Evolutionary conservation across 2,329 filamentous ascomycete species (phyloP), one percentile per base, ranked within the genome.

Genomic region (Chaetomium strumarium): DNA sequence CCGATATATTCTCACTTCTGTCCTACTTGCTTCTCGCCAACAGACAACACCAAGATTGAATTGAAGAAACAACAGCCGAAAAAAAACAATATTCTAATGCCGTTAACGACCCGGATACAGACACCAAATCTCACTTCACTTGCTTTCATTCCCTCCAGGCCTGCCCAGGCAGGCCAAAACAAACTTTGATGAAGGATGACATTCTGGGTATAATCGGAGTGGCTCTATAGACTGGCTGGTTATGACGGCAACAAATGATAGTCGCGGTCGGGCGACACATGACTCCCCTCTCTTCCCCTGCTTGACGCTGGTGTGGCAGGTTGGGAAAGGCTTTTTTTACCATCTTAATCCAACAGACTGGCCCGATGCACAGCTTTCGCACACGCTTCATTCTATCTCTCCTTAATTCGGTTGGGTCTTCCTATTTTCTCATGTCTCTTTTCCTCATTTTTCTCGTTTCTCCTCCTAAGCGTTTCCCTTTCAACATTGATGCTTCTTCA

Each of bases 61-160:
- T n/a, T n/a, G n/a, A 39, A 12, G 3, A 38, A 46, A 34, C 10
- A 36, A 36, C 30, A 49, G 11, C 20, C 2, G 30, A 43, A 29
- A 16, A 33, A 31, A 48, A 41, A 40, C 16, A 36, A 39, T 33
- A 36, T 30, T 40, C 17, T 42, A 17, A 54, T 47, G 52, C 50
- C 49, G 50, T 57, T 24, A 47, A 58, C 55, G 52, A 56, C 43
- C 29, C 7, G 24, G 24, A 24, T 7, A 24, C 24, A 37, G 47
- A 49, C 36, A 36, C 40, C 47, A 43, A 34, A 36, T 12, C 13
- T 37, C 12, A 34, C 30, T 42, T 46, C 34, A 24, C 19, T 24
- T 37, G 13, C n/a, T 53, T 43, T 43, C 24, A 17, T 37, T 45
- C 24, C 24, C 24, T 4, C 7, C 7, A 7, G 24, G 24, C 24